A percentile compares a stretch with the other conserved stretches of the same genome.
Conservation (phyloP, 2,329 filamentous ascomycete genomes). For the Didymella arachidicola region DNA sequence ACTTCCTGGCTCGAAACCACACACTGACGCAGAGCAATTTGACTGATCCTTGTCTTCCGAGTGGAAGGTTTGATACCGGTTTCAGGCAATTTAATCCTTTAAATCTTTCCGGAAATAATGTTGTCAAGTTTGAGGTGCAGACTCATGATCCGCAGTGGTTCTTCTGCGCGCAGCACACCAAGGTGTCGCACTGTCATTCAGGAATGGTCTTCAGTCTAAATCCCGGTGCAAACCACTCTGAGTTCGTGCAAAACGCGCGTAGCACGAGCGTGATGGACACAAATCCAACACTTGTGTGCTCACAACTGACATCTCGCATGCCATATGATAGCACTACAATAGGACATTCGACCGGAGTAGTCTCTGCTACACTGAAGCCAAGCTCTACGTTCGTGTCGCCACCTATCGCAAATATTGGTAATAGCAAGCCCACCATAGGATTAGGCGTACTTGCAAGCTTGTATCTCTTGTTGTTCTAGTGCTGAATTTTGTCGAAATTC, state of each 20-base stretch:
- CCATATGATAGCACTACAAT: too few species aligned
- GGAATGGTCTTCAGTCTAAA: conserved; percentile 27
- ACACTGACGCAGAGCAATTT: conserved; percentile 24
- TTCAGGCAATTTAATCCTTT: conserved; percentile 4
- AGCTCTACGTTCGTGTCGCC: too few species aligned
- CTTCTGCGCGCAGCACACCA: conserved; percentile 20
- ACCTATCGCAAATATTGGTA: too few species aligned
- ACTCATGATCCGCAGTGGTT: conserved; percentile 23
- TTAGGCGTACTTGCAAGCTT: too few species aligned
- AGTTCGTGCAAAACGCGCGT: conserved; percentile 20
- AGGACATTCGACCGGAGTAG: too few species aligned
- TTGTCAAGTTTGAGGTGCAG: conserved; percentile 18
- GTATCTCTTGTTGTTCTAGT: too few species aligned
- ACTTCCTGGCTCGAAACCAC: conserved; percentile 25
- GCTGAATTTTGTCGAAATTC: too few species aligned
- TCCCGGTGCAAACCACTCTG: conserved; percentile 9
- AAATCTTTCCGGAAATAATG: conserved; percentile 19
- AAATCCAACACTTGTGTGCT: too few species aligned
- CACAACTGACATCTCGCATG: too few species aligned
- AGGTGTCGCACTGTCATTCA: conserved; percentile 19
- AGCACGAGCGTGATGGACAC: too few species aligned
- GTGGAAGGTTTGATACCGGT: background rate
- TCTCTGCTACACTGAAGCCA: too few species aligned
- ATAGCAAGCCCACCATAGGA: too few species aligned
- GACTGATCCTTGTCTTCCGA: conserved; percentile 9